Conservation (phyloP, 1,284 basidiomycete genomes). For the Sanguinoderma infundibulare region DNA sequence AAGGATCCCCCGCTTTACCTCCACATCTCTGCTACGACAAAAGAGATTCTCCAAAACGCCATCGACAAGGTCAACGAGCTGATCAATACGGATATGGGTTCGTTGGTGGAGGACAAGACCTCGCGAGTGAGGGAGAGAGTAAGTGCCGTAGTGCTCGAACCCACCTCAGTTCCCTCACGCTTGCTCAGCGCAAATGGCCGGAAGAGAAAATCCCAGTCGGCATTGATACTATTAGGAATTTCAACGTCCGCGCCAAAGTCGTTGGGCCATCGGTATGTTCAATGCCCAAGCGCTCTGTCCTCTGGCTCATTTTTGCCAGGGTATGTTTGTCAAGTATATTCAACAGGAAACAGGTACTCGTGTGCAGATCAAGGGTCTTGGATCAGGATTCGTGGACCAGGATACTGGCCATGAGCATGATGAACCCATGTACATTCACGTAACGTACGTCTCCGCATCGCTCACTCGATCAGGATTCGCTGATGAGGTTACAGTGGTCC, state of each 20-base stretch:
- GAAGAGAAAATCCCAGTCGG: slow-evolving; percentile 92
- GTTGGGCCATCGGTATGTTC: slow-evolving; percentile 85
- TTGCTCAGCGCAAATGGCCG: slow-evolving; percentile 85
- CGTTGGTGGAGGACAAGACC: slow-evolving; percentile 86
- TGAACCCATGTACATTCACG: slow-evolving; percentile 94
- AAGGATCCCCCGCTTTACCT: slow-evolving; percentile 95
- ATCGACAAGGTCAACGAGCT: slow-evolving; percentile 87
- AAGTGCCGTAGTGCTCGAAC: neutral
- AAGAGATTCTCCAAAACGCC: slow-evolving; percentile 82
- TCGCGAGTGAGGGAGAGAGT: slow-evolving; percentile 67
- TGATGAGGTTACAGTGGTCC: slow-evolving; percentile 65
- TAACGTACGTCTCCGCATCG: slow-evolving; percentile 64
- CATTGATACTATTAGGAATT: slow-evolving; percentile 91
- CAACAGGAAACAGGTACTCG: slow-evolving; percentile 95
- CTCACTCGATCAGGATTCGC: neutral
- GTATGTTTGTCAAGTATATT: slow-evolving; percentile 98
- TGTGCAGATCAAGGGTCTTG: slow-evolving; percentile 97
- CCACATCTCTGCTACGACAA: slow-evolving; percentile 86
- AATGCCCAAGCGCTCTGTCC: neutral
- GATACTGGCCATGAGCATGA: slow-evolving; percentile 91
- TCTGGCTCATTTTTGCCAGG: slow-evolving; percentile 48
- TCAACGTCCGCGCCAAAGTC: slow-evolving; percentile 97
- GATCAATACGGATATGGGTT: slow-evolving; percentile 84
- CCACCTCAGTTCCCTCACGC: slow-evolving; percentile 3
- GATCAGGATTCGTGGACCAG: slow-evolving; percentile 94